Percentiles rank a stretch among this genome's conserved stretches.
These are phyloP conservation scores for Macadamia tetraphylla DNA, from an alignment of 164 flowering plant genomes.

Conservation along the genomic window DNA sequence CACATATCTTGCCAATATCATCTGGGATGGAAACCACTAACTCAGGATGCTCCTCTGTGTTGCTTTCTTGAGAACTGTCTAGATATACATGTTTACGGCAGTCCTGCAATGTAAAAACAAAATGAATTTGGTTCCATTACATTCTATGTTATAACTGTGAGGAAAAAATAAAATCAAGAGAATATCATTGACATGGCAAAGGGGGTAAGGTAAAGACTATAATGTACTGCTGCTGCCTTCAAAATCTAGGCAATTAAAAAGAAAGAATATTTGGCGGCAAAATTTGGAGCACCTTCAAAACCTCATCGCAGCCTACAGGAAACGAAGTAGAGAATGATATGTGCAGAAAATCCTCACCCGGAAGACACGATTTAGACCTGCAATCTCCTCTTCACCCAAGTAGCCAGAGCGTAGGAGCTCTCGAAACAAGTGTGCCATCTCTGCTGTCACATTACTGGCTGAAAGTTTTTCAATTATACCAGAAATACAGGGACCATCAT, in stretches of 20 bases:
- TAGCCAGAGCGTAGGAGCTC: conserved; percentile 41
- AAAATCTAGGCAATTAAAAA: not conserved
- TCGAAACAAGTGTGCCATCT: conserved; percentile 53
- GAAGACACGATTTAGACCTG: conserved; percentile 40
- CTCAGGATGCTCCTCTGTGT: conserved; percentile 22
- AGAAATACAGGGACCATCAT: conserved; percentile 54
- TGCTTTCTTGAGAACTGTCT: conserved; percentile 22
- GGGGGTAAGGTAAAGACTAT: not conserved
- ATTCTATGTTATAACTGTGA: not conserved
- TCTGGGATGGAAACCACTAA: conserved; percentile 22
- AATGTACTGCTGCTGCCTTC: not conserved
- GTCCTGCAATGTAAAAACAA: conserved; percentile 38
- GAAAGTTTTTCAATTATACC: conserved; percentile 56
- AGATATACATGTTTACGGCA: conserved; percentile 50
- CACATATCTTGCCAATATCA: conserved; percentile 36
- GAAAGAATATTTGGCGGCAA: not conserved
- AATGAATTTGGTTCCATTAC: not conserved
- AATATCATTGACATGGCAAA: not conserved
- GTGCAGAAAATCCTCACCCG: conserved; percentile 45
- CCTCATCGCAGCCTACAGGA: not conserved
- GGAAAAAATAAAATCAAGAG: not conserved
- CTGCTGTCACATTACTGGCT: conserved; percentile 41
- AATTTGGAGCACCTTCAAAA: not conserved
- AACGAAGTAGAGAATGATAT: not conserved
- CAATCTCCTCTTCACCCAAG: conserved; percentile 53